Base-by-base conservation (phyloP, 352 stramenopile species). In the Pythium angustatum region DNA sequence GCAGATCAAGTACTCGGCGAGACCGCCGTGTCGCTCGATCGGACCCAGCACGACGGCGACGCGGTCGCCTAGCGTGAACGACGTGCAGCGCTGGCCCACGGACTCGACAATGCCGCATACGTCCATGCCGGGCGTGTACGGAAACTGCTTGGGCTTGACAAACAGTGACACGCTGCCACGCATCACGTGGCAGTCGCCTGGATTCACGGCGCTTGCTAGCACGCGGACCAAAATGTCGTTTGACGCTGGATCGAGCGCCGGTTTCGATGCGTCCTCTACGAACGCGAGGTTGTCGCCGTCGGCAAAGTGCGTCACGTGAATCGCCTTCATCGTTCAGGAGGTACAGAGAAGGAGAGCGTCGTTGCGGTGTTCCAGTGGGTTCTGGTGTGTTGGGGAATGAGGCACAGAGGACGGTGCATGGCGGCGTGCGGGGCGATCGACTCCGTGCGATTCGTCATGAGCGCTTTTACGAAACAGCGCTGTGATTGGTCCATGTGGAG, bases 101-200 rank as follows among this genome's bases (percentile, higher is more conserved):
- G 66, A 43, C 27, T 81, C 62, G 10, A 86, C 63, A 28, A 83
- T 44, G 9, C 73, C 77, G 50, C 73, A 83, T 22, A 83, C 50
- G 27, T 86, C 77, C 28, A 77, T 68, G 5, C 77, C 70, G 4
- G 64, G 63, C 9, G 72, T 66, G 65, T 86, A 86, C 10, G 78
- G 75, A 40, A 79, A 83, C 44, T 47, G 4, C 28, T 73, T 64
- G 24, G 75, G 69, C 28, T 74, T 76, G 63, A 83, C 56, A 14
- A 83, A 62, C n/a, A 83, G 64, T 38, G 66, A 75, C 0, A 80
- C 47, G 44, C 67, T 68, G 34, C 75, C 75, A 31, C 38, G 64
- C 75, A 80, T 73, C 48, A 83, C 26, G 14, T 53, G 53, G 45
- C 63, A 75, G 50, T 83, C 75, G 26, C 59, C 75, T 6, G 72